A percentile compares a stretch with the other conserved stretches of the same genome.
Evolutionary conservation across 2,329 filamentous ascomycete species (phyloP).

Genomic region (Lachnellula willkommii): DNA sequence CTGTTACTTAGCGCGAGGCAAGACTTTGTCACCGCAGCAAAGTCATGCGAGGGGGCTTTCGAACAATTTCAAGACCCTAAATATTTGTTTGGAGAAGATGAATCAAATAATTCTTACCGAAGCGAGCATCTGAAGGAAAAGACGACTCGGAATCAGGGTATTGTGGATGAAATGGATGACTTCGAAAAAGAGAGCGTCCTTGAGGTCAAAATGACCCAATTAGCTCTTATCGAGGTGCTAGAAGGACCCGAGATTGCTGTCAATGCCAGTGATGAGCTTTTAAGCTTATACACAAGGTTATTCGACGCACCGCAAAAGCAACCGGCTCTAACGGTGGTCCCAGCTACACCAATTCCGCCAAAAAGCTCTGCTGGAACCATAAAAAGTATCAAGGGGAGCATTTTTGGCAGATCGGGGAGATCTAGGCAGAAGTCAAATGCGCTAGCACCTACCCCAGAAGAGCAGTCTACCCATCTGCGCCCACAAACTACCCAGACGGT

Average conservation of each 20-base stretch:
- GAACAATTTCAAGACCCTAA: slow-evolving; percentile 76
- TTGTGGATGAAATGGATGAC: slow-evolving; percentile 75
- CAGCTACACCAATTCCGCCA: slow-evolving; percentile 45
- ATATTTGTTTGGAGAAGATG: slow-evolving; percentile 61
- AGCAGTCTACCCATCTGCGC: slow-evolving; percentile 30
- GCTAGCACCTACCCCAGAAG: slow-evolving; percentile 30
- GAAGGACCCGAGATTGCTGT: slow-evolving; percentile 83
- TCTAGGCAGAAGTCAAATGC: slow-evolving; percentile 40
- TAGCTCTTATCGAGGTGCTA: slow-evolving; percentile 74
- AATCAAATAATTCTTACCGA: slow-evolving; percentile 45
- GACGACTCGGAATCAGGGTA: slow-evolving; percentile 35
- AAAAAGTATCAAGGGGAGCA: slow-evolving; percentile 65
- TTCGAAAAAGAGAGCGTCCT: slow-evolving; percentile 81
- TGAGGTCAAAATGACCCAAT: slow-evolving; percentile 94
- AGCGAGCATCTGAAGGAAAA: slow-evolving; percentile 61
- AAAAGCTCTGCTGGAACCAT: slow-evolving; percentile 67
- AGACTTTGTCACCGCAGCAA: slow-evolving; percentile 73
- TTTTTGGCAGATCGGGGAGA: slow-evolving; percentile 60
- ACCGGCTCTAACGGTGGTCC: slow-evolving; percentile 23
- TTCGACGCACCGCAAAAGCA: slow-evolving; percentile 59
- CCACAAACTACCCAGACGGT: slow-evolving; percentile 27
- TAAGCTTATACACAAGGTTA: slow-evolving; percentile 74
- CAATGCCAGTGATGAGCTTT: slow-evolving; percentile 78
- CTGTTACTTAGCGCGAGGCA: slow-evolving; percentile 81
- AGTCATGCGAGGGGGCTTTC: slow-evolving; percentile 84